A percentile compares a stretch with the other conserved stretches of the same genome.
Conservation (phyloP, 78 protist species). For the Capsaspora owczarzaki region DNA sequence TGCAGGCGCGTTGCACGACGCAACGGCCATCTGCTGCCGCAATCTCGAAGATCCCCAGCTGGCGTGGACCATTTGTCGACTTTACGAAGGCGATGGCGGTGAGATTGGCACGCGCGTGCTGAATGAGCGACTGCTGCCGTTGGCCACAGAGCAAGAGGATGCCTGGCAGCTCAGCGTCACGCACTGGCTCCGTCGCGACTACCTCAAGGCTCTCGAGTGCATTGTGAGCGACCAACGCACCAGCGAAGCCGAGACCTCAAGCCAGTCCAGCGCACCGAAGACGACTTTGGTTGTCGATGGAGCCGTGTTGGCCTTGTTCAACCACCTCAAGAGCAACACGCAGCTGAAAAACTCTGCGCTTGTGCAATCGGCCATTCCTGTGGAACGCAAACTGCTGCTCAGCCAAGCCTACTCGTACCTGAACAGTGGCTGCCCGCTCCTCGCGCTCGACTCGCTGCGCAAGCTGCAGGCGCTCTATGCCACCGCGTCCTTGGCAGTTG, state of each 20-base stretch:
- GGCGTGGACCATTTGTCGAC: constrained; percentile 17
- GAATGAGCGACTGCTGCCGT: neutral
- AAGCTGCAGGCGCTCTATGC: neutral
- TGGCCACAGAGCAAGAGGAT: neutral
- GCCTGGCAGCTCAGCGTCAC: neutral
- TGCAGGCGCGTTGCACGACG: neutral
- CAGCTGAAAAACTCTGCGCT: neutral
- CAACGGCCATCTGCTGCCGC: neutral
- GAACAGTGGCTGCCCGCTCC: neutral
- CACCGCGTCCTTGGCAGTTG: too few species aligned
- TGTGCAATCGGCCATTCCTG: neutral
- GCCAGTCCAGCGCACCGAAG: neutral
- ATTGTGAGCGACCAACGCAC: too few species aligned
- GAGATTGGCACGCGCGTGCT: neutral
- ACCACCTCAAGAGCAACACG: neutral
- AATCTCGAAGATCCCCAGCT: constrained; percentile 35
- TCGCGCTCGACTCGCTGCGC: neutral
- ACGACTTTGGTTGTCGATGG: neutral
- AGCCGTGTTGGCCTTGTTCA: neutral
- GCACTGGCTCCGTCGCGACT: neutral
- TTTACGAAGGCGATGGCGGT: constrained; percentile 18
- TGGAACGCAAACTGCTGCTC: neutral
- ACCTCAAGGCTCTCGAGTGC: neutral
- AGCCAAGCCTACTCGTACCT: neutral
- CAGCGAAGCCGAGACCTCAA: too few species aligned